phyloP scores from a whole-genome alignment of 78 protist genomes.

The Dictyostelium capitatum region DNA sequence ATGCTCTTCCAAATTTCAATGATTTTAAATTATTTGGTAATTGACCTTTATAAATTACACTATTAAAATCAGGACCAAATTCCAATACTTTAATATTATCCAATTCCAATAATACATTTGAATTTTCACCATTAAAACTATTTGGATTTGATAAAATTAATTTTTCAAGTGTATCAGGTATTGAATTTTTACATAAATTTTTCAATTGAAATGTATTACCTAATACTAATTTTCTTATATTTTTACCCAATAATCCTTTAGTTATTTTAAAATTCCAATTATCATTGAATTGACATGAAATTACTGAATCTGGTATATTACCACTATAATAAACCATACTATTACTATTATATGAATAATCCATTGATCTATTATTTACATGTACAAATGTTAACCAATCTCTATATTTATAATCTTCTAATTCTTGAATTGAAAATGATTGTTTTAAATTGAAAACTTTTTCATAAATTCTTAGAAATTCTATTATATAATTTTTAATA shows the following conservation, averaged over 20 bases:
- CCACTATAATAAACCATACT: neutral
- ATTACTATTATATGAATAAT: no score
- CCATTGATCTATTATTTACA: neutral
- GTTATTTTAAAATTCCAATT: no score
- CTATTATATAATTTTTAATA: neutral
- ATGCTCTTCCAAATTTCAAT: neutral
- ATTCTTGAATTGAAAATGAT: neutral
- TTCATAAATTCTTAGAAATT: neutral
- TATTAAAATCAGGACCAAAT: neutral
- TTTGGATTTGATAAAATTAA: no score
- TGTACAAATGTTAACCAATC: neutral
- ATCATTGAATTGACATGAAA: neutral
- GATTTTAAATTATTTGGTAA: constrained; percentile 11
- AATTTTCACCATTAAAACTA: no score
- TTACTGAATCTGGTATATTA: neutral
- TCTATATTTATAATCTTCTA: neutral
- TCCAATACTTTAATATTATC: neutral
- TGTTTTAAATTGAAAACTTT: neutral
- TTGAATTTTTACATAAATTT: no score
- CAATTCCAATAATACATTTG: no score
- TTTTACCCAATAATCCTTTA: no score
- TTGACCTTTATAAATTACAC: neutral
- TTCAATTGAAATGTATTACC: no score
- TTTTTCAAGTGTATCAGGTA: no score
- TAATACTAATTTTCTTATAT: no score